Conservation (phyloP, 768 basidiomycete genomes). For the Candolleomyces eurysporus region DNA sequence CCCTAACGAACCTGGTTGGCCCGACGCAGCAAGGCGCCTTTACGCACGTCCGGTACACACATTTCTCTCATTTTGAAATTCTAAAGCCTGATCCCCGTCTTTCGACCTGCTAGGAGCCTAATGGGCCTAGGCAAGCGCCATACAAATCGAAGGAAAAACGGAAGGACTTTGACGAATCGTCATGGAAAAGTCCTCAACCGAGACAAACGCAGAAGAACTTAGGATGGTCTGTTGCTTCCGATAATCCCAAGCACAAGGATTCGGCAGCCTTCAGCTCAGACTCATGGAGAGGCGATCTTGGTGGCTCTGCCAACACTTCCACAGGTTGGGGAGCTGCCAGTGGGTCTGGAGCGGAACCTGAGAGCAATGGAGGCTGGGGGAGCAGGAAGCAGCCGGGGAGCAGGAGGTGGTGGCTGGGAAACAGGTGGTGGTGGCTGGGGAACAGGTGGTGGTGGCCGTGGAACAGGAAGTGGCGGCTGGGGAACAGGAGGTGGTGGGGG, state of each 20-base stretch:
- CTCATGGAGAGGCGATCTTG: no score
- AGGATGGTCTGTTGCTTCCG: no score
- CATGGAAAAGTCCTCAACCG: neutral
- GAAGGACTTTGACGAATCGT: neutral
- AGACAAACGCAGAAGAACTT: neutral
- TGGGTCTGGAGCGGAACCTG: neutral
- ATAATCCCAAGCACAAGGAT: no score
- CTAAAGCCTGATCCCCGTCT: no score
- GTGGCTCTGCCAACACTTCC: neutral
- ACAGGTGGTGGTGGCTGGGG: neutral
- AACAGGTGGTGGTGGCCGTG: neutral
- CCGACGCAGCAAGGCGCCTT: neutral
- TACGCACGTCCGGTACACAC: neutral
- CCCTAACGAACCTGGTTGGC: conserved; percentile 9
- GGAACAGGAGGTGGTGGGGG: no score
- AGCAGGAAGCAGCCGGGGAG: neutral
- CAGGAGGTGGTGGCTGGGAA: neutral
- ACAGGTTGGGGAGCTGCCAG: neutral
- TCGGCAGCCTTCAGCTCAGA: no score
- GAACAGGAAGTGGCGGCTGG: neutral
- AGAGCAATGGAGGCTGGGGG: neutral
- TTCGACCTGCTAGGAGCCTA: no score
- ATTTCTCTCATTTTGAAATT: no score
- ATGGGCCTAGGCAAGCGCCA: neutral
- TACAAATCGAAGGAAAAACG: neutral